These are phyloP conservation scores for Acacia confusa DNA, from an alignment of 306 rosid genomes.

Conservation along the genomic window DNA sequence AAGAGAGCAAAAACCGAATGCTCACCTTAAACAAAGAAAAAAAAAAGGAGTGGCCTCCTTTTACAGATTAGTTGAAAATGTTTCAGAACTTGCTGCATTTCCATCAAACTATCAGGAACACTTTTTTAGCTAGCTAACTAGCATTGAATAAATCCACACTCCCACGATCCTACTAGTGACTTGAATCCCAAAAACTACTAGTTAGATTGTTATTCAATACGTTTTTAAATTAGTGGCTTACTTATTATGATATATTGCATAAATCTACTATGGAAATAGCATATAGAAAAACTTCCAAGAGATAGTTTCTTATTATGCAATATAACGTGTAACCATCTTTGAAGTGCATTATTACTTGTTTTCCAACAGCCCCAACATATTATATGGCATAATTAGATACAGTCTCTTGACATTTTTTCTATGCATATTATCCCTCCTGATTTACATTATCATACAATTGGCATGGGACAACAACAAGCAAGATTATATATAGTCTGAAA, in stretches of 20 bases:
- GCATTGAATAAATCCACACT: neutral
- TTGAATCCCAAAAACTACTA: neutral
- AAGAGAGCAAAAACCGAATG: neutral
- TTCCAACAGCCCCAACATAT: neutral
- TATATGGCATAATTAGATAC: neutral
- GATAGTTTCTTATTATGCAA: neutral
- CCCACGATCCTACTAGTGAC: neutral
- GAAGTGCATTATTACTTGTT: neutral
- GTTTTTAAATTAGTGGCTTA: constrained; percentile 5
- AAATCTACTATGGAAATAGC: neutral
- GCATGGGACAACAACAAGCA: neutral
- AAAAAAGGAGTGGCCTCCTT: neutral
- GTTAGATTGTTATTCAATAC: constrained; percentile 4
- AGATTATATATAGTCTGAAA: neutral
- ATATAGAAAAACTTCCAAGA: neutral
- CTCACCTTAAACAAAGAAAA: neutral
- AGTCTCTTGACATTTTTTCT: neutral
- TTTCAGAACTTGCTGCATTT: neutral
- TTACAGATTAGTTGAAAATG: neutral
- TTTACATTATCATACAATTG: neutral
- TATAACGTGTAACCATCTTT: neutral
- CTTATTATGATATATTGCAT: neutral
- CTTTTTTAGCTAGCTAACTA: neutral
- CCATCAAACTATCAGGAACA: neutral
- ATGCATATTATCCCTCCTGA: neutral